A percentile compares a stretch with the other conserved stretches of the same genome.
Conservation (phyloP, 2,329 filamentous ascomycete species). For the Zopfia rhizophila region DNA sequence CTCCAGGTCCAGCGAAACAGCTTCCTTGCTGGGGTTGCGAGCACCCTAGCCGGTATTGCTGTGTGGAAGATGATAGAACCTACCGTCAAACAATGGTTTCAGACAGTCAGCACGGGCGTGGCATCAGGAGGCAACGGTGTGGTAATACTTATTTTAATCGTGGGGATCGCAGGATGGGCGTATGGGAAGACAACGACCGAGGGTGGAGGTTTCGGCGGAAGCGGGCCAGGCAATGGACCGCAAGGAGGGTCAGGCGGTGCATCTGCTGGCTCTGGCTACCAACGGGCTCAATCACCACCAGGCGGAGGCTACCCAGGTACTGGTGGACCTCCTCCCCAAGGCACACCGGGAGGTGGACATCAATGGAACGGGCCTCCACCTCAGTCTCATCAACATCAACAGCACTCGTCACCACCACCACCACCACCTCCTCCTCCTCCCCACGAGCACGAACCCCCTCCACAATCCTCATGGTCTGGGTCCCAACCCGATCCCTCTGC, state of each 20-base stretch:
- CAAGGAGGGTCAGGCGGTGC: slow-evolving; percentile 39
- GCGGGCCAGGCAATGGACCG: slow-evolving; percentile 38
- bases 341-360: slow-evolving; percentile 33
- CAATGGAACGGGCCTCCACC: slow-evolving; percentile 17
- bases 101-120: slow-evolving; percentile 69
- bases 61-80: slow-evolving; percentile 80
- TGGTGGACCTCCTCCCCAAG: slow-evolving; percentile 43
- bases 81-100: slow-evolving; percentile 77
- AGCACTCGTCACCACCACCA: slow-evolving; percentile 42
- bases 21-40: slow-evolving; percentile 87
- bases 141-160: slow-evolving; percentile 74
- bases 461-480: slow-evolving; percentile 32
- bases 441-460: slow-evolving; percentile 37
- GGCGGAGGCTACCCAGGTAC: slow-evolving; percentile 46
- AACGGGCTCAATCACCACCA: slow-evolving; percentile 43
- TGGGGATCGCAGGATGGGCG: slow-evolving; percentile 83
- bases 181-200: slow-evolving; percentile 72
- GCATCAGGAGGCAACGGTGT: slow-evolving; percentile 74
- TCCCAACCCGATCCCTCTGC: slow-evolving; percentile 26
- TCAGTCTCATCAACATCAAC: slow-evolving; percentile 36
- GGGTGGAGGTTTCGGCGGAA: slow-evolving; percentile 48
- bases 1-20: slow-evolving; percentile 87
- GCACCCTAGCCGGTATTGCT: slow-evolving; percentile 76
- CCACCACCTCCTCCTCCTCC: slow-evolving; percentile 40
- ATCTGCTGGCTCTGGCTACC: slow-evolving; percentile 40